Base-by-base conservation (phyloP, 768 basidiomycete genomes). In the Trichaptum fuscoviolaceum region DNA sequence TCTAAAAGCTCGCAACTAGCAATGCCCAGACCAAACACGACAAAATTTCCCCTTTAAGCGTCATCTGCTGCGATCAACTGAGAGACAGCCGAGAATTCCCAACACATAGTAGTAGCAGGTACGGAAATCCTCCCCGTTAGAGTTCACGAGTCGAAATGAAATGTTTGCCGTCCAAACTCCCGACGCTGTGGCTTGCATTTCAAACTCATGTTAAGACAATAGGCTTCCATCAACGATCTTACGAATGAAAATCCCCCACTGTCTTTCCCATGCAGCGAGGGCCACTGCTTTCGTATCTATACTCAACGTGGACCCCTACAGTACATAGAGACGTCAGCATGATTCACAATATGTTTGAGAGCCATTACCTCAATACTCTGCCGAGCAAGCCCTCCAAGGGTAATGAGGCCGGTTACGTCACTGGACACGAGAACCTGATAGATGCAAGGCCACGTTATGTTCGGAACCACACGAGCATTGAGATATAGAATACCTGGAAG, bases 341-440 rank as follows among this genome's bases (percentile, higher is more conserved):
- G 59, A 64, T 86, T 88, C 81, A 80, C 77, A 64, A 90, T 77
- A 71, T 88, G 90, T 68, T 90, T 87, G 57, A 85, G 81, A 1
- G 89, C 88, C 15, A 91, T 30, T 8, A 86, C 89, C 81, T 80
- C 77, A 63, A 90, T 77, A 71, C 89, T 90, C 68, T 90, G 87
- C 57, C 86, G 81, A 1, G 89, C 89, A 15, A 91, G 76, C 64
- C 84, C 80, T 0, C 85, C 83, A 1, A 92, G 77, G 23, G 87
- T 88, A 57, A 81, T 78, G 18, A 93, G 75, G 18, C 89, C 88
- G 9, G 84, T 87, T 26, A 89, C 71, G 71, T 91, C 90, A 66
- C 87, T 90, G 0, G 86, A 78, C 24, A 84, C 87, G n/a, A 92
- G 74, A 35, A 91, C 87, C 85, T 86, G 59, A 12, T 59, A 23